Evolutionary conservation across 164 flowering plant species (phyloP), one percentile per base, ranked within the genome.

Genomic region (Magnolia sinica): DNA sequence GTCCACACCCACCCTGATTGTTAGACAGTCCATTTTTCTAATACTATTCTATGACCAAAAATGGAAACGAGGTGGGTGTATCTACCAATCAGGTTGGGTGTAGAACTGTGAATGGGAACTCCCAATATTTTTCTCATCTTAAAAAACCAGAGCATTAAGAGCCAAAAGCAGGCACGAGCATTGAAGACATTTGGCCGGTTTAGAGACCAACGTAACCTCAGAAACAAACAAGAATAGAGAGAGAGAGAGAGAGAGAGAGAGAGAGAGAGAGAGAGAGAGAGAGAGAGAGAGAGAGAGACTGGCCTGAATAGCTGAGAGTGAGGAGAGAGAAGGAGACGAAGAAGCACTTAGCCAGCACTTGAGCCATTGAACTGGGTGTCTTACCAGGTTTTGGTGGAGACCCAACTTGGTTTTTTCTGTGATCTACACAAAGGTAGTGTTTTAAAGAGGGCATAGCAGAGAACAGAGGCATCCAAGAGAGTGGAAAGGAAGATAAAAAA

Each of bases 221-320:
- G 59, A 61, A 73, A 29, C 7, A 64, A 14, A 29, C 20, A 27
- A 16, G 27, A 1, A 24, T 1, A 18, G 24, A 65, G 24, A 20
- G 68, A 65, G 63, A 58, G 8, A 13, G 63, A 58, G 63, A 58
- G 63, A 58, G 63, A 58, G 63, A 58, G 63, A 58, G 63, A 58
- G 68, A 65, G 68, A 65, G 67, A 68, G 71, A 37, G 51, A 68
- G 71, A 73, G 73, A 61, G 27, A 71, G 65, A 71, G 22, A 23
- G 45, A 76, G 61, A 64, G 24, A 58, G 22, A 65, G 23, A 8
- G 61, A 68, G 78, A 7, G 52, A 59, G 19, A 64, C 87, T 78
- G 73, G 85, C 92, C 93, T 75, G 88, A 82, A 74, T 83, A 81
- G 81, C 76, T 81, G 76, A 74, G 11, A 64, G 76, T 20, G 83